Evolutionary conservation across 2,329 filamentous ascomycete genomes (phyloP).

Genomic region (Cladosporium sp.): DNA sequence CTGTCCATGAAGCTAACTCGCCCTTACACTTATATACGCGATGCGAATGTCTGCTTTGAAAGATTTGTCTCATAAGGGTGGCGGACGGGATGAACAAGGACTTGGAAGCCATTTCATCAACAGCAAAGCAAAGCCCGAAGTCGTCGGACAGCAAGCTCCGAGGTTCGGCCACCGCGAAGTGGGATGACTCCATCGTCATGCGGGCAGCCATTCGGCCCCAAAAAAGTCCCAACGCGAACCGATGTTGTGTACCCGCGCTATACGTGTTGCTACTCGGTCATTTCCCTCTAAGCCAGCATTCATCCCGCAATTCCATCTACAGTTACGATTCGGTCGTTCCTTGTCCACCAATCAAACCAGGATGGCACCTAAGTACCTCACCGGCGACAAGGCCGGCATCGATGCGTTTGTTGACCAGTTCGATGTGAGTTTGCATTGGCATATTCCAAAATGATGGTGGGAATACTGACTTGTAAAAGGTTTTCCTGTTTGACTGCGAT

Average conservation of each 20-base stretch:
- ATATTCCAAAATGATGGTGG: background rate
- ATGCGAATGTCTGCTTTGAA: too few relatives aligned
- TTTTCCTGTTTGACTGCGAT: slow-evolving; percentile 95
- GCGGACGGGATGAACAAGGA: too few relatives aligned
- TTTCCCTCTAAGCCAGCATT: background rate
- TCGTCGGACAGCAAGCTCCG: background rate
- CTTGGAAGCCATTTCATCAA: too few relatives aligned
- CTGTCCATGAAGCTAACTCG: too few relatives aligned
- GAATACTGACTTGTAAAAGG: slow-evolving; percentile 43
- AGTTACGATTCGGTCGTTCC: too few relatives aligned
- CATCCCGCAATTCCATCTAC: background rate
- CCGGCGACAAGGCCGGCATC: slow-evolving; percentile 70
- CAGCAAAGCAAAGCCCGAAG: background rate
- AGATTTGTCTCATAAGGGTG: too few relatives aligned
- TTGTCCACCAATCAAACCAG: background rate
- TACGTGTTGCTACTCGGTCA: background rate
- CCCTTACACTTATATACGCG: too few relatives aligned
- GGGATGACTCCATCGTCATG: slow-evolving; percentile 6
- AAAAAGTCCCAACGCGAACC: slow-evolving; percentile 1
- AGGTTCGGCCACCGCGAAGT: background rate
- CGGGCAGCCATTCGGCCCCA: background rate
- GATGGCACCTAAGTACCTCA: slow-evolving; percentile 52
- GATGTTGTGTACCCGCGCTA: slow-evolving; percentile 2
- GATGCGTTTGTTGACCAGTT: slow-evolving; percentile 82
- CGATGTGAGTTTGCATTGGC: slow-evolving; percentile 55